Base-by-base conservation (phyloP, 1,139 yeast species). In the Sugiyamaella neomexicana region DNA sequence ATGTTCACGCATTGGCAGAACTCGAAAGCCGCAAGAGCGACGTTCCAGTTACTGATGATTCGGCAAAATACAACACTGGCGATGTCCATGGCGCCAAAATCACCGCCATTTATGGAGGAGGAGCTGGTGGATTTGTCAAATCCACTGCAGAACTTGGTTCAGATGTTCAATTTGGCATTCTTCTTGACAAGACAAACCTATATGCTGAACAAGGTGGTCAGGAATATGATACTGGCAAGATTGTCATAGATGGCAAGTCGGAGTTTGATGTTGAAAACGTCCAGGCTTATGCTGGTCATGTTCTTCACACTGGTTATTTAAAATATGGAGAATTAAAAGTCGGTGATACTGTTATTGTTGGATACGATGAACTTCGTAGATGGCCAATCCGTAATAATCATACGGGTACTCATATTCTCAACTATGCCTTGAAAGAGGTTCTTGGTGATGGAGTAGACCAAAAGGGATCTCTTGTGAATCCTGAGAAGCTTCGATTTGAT, bases 171-270 rank as follows among this genome's bases (percentile, higher is more conserved):
- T 75, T 80, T 61, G 99, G 99, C 69, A 74, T 93, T 54, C 72
- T 93, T 54, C 79, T 93, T 59, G 96, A 93, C 72, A 85, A 82
- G 72, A 88, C 98, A 36, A 95, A 96, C 69, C 89, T 93, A 75
- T 93, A 93, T 68, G 98, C 99, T 50, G 99, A 93, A 75, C 96
- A 89, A 75, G 99, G 99, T 82, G 99, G 99, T 68, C 99, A 93
- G 78, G 97, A 89, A 73, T 86, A 80, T 68, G 99, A 93, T 70
- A 87, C 95, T 45, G 99, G 99, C 73, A 87, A 82, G 72, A 78
- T 93, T 62, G 93, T 90, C 50, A 83, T 89, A 65, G 98, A 90
- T 67, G 97, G 96, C 51, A 76, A 75, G 63, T 78, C 90, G 55
- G 97, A 91, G 71, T 93, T 93, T 72, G 83, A 82, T 57, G 98